A percentile compares a stretch with the other conserved stretches of the same genome.
These are phyloP conservation scores for Cymbopogon flexuosus DNA, from an alignment of 202 grass and related monocot genomes.

Conservation along the genomic window DNA sequence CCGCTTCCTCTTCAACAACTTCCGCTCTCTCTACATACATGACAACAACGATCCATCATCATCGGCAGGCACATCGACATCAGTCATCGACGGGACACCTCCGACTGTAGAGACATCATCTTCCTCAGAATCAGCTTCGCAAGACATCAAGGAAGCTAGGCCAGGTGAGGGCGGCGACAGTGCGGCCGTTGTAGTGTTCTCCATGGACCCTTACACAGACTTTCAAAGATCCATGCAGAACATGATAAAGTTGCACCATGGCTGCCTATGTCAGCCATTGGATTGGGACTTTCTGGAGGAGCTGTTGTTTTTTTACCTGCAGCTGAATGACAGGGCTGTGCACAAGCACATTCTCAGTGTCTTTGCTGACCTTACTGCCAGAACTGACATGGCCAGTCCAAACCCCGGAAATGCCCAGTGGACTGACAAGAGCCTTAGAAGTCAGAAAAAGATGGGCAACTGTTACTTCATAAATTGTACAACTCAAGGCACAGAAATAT, in stretches of 20 bases:
- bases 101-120: not conserved
- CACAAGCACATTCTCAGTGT: slow-evolving; percentile 71
- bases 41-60: slow-evolving; percentile 10
- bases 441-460: not conserved
- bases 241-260: slow-evolving; percentile 53
- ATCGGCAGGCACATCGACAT: slow-evolving; percentile 9
- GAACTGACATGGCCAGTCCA: not conserved
- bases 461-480: not conserved
- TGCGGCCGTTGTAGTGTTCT: slow-evolving; percentile 51
- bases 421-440: slow-evolving; percentile 24
- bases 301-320: slow-evolving; percentile 64
- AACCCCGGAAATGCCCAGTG: not conserved
- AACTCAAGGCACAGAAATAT: not conserved
- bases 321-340: slow-evolving; percentile 68
- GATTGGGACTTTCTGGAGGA: slow-evolving; percentile 93
- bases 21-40: slow-evolving; percentile 47
- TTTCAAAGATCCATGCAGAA: slow-evolving; percentile 59
- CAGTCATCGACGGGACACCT: not conserved
- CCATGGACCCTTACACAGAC: slow-evolving; percentile 58
- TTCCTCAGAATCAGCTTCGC: not conserved
- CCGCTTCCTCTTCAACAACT: slow-evolving; percentile 60
- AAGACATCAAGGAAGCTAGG: not conserved
- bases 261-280: slow-evolving; percentile 20
- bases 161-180: not conserved
- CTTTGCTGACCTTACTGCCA: slow-evolving; percentile 54